Base-by-base conservation (phyloP, 257 asterid species). In the Solanum acaule region DNA sequence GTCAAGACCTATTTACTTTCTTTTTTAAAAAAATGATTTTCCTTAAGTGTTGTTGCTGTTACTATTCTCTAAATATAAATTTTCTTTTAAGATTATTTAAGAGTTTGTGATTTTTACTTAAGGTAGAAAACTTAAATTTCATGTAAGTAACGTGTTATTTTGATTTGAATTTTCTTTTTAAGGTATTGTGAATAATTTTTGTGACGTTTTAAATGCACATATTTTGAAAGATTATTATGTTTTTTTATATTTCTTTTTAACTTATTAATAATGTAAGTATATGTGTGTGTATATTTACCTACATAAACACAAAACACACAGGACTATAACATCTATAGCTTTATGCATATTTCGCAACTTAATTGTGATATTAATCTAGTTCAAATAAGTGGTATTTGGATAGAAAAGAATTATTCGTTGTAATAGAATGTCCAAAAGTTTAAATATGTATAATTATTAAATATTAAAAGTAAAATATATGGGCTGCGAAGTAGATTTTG, bases 401-500 rank as follows among this genome's bases (percentile, higher is more conserved):
- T 61, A 8, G 70, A 23, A 61, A 61, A 22, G 14, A 23, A 61
- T 61, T 23, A 22, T 22, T 56, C 0, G 25, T 18, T 1, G 2
- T 44, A 44, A 12, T 44, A 12, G 16, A 49, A 49, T 59, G 13
- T 23, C 27, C 6, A 59, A 59, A 8, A 1, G 1, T 59, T 59
- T 22, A 59, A 22, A 8, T 59, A 59, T 59, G 68, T 22, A 8
- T 7, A 18, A 7, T 56, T 59, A 20, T 59, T 22, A 59, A 61
- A 23, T 9, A 61, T 61, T 0, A 3, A 59, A 59, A 20, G 3
- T 8, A 23, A 23, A 59, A 61, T 22, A 61, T 61, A 22, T 61
- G 68, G 1, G 11, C 3, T 1, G 1, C 0, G 0, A 22, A 9
- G 0, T 22, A 61, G 5, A 61, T 59, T 0, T 56, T 0, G 5